A percentile compares a stretch with the other conserved stretches of the same genome.
These are phyloP conservation scores for Alternaria sp. DNA, from an alignment of 2,329 filamentous ascomycete genomes.

Conservation along the genomic window DNA sequence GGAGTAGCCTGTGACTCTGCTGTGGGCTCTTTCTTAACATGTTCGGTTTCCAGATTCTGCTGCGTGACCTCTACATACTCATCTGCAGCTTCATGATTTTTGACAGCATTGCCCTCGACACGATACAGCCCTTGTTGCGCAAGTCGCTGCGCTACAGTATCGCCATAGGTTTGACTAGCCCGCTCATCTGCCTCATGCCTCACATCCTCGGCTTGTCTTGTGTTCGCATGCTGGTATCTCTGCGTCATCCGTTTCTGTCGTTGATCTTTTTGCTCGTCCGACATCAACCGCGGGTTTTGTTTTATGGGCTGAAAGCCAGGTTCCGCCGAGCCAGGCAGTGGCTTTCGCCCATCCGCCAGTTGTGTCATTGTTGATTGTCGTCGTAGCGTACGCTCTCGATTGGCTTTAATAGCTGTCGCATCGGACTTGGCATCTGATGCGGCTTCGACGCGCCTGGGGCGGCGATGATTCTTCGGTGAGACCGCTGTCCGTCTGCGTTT, in stretches of 20 bases:
- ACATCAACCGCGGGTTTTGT: slow-evolving; percentile 26
- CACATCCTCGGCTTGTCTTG: too few relatives aligned
- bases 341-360: slow-evolving; percentile 37
- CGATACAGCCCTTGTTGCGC: slow-evolving; percentile 30
- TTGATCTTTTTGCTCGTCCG: too few relatives aligned
- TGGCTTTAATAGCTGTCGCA: slow-evolving; percentile 4
- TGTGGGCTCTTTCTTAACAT: neutral
- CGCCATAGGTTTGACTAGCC: slow-evolving; percentile 23
- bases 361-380: slow-evolving; percentile 52
- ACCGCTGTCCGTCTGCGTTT: slow-evolving; percentile 35
- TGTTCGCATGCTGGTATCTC: slow-evolving; percentile 39
- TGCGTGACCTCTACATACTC: neutral
- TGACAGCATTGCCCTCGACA: neutral
- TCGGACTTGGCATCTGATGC: slow-evolving; percentile 15
- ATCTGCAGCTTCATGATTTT: neutral
- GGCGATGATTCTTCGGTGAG: slow-evolving; percentile 12
- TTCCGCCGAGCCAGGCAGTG: slow-evolving; percentile 29
- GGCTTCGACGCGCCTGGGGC: slow-evolving; percentile 8
- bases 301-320: slow-evolving; percentile 39
- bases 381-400: slow-evolving; percentile 23
- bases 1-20: neutral
- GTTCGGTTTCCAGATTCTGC: neutral
- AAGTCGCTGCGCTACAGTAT: slow-evolving; percentile 29
- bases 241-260: slow-evolving; percentile 45
- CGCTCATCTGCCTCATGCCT: slow-evolving; percentile 28